Conservation (phyloP, 2,329 filamentous ascomycete species). For the Orbilia quercus region DNA sequence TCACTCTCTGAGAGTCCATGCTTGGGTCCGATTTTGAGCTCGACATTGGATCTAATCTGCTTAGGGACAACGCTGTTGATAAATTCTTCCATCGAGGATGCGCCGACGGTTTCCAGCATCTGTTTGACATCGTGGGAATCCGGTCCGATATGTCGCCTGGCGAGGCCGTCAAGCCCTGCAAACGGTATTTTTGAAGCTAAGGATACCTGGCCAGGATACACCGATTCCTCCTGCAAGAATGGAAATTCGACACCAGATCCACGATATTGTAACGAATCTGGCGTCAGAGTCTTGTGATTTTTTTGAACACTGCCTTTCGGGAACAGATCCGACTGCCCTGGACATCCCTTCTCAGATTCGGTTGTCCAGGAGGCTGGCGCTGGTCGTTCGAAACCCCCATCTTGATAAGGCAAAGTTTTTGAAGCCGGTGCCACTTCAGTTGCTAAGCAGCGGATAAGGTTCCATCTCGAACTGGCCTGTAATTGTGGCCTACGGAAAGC, state of each 20-base stretch:
- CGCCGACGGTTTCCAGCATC: slow-evolving; percentile 79
- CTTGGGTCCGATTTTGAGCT: slow-evolving; percentile 69
- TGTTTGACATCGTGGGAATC: slow-evolving; percentile 74
- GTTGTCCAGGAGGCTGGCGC: no score
- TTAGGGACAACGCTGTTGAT: slow-evolving; percentile 83
- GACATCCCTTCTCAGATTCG: neutral
- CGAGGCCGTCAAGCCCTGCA: slow-evolving; percentile 70
- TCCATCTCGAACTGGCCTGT: slow-evolving; percentile 24
- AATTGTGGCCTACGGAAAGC: slow-evolving; percentile 16
- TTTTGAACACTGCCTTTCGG: neutral
- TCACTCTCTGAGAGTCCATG: slow-evolving; percentile 71
- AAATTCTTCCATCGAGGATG: slow-evolving; percentile 81
- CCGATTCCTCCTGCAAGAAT: slow-evolving; percentile 18
- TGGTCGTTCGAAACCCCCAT: neutral
- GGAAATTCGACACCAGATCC: slow-evolving; percentile 17
- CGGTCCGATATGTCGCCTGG: slow-evolving; percentile 87
- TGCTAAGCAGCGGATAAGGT: neutral
- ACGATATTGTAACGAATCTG: neutral
- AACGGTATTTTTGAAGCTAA: slow-evolving; percentile 10
- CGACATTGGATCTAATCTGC: slow-evolving; percentile 77
- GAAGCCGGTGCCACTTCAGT: slow-evolving; percentile 1
- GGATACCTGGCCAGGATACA: slow-evolving; percentile 22
- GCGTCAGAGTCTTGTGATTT: neutral
- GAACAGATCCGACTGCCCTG: no score
- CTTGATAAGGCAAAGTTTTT: neutral